Conservation (phyloP, 495 filamentous ascomycete genomes). For the Parathielavia appendiculata region DNA sequence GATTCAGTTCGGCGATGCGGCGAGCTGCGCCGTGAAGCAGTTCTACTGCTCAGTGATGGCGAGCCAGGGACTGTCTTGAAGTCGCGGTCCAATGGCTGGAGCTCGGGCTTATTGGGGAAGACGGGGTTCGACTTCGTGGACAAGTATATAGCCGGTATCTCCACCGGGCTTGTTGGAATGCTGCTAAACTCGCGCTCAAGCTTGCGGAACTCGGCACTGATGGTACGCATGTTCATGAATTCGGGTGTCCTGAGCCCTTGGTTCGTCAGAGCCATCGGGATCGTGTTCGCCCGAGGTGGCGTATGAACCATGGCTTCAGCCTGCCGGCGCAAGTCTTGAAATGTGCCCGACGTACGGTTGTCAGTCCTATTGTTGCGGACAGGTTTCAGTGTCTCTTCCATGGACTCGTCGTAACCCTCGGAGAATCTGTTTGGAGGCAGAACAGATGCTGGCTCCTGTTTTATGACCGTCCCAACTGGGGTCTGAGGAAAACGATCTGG, state of each 20-base stretch:
- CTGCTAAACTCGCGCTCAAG: constrained; percentile 44
- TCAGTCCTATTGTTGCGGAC: constrained; percentile 23
- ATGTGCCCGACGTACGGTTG: constrained; percentile 36
- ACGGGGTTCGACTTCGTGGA: constrained; percentile 21
- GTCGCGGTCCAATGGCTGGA: constrained; percentile 23
- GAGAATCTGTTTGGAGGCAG: constrained; percentile 39
- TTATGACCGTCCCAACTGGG: constrained; percentile 43
- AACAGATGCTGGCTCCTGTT: constrained; percentile 29
- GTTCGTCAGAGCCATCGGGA: constrained; percentile 35
- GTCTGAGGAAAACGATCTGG: constrained; percentile 47
- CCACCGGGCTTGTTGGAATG: constrained; percentile 16
- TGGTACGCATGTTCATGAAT: constrained; percentile 51
- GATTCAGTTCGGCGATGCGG: constrained; percentile 47
- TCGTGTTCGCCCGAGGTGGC: constrained; percentile 37
- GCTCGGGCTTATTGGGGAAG: constrained; percentile 37
- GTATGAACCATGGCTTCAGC: constrained; percentile 35
- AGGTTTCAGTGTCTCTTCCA: constrained; percentile 55
- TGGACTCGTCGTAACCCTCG: constrained; percentile 51
- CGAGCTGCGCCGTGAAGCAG: constrained; percentile 33
- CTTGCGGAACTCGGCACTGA: constrained; percentile 49
- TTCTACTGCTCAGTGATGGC: constrained; percentile 4
- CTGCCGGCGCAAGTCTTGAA: constrained; percentile 44
- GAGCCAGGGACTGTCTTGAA: constrained; percentile 14
- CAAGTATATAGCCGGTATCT: constrained; percentile 30
- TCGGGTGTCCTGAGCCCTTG: constrained; percentile 43